Evolutionary conservation across 352 stramenopile species (phyloP).

Genomic region (Pythium graminicola): DNA sequence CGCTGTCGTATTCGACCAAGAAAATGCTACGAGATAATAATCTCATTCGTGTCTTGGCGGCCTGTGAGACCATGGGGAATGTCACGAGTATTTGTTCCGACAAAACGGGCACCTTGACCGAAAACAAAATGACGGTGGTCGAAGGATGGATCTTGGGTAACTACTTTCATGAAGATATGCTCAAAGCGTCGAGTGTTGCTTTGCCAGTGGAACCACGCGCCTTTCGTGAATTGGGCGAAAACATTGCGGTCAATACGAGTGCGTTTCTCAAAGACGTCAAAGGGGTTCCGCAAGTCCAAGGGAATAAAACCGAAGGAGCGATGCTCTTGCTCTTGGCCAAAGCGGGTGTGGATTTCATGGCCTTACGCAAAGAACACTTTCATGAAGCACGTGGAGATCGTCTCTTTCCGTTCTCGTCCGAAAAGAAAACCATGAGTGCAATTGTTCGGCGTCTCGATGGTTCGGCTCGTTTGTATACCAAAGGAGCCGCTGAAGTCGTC

Average conservation of each 20-base stretch:
- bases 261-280: conserved; percentile 58
- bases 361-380: conserved; percentile 49
- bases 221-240: conserved; percentile 40
- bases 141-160: conserved; percentile 77
- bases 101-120: conserved; percentile 94
- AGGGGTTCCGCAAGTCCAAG: conserved; percentile 37
- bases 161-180: conserved; percentile 44
- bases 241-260: conserved; percentile 69
- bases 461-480: conserved; percentile 47
- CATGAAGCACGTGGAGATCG: conserved; percentile 46
- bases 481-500: conserved; percentile 74
- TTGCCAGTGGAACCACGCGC: conserved; percentile 34
- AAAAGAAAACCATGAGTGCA: conserved; percentile 78
- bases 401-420: conserved; percentile 72
- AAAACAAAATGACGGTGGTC: conserved; percentile 98
- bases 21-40: conserved; percentile 99
- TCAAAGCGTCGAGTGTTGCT: conserved; percentile 30
- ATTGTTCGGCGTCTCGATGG: conserved; percentile 42
- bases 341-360: conserved; percentile 47
- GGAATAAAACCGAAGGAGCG: conserved; percentile 82
- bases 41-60: conserved; percentile 95
- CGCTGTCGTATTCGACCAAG: conserved; percentile 93
- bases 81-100: conserved; percentile 96
- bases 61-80: conserved; percentile 96
- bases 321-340: conserved; percentile 71